Percentiles rank a stretch among this genome's conserved stretches.
Evolutionary conservation across 163 green algal genomes (phyloP).

Genomic region (Chlamydomonas reinhardtii): DNA sequence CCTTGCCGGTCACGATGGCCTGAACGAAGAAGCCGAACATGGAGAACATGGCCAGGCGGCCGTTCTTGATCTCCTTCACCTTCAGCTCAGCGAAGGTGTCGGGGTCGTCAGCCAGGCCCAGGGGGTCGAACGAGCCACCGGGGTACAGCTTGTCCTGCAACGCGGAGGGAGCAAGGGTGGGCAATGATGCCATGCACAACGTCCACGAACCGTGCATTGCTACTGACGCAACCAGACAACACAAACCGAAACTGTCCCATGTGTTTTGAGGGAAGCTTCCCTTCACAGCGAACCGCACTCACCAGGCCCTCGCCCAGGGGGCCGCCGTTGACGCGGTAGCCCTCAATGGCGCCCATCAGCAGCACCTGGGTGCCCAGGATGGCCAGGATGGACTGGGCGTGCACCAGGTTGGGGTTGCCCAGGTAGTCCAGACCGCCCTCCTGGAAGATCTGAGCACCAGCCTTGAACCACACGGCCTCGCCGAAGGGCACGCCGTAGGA

Average conservation of each 20-base stretch:
- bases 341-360: slow-evolving; percentile 89
- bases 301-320: slow-evolving; percentile 77
- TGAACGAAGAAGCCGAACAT: slow-evolving; percentile 90
- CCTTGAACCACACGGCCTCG: slow-evolving; percentile 85
- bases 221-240: no score
- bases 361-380: slow-evolving; percentile 75
- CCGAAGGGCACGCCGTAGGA: slow-evolving; percentile 65
- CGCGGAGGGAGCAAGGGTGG: background rate
- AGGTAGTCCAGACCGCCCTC: slow-evolving; percentile 92
- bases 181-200: no score
- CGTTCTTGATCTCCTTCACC: slow-evolving; percentile 87
- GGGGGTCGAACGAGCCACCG: slow-evolving; percentile 85
- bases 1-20: slow-evolving; percentile 81
- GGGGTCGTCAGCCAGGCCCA: slow-evolving; percentile 81
- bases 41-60: slow-evolving; percentile 88
- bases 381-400: slow-evolving; percentile 81
- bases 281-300: no score
- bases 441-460: slow-evolving; percentile 81
- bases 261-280: no score
- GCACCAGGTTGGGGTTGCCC: slow-evolving; percentile 85
- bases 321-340: slow-evolving; percentile 85
- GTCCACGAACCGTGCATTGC: no score
- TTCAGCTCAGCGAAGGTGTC: slow-evolving; percentile 85
- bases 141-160: slow-evolving; percentile 85
- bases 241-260: no score